phyloP scores from a whole-genome alignment of 495 filamentous ascomycete species.

The Penicillium parvum region DNA sequence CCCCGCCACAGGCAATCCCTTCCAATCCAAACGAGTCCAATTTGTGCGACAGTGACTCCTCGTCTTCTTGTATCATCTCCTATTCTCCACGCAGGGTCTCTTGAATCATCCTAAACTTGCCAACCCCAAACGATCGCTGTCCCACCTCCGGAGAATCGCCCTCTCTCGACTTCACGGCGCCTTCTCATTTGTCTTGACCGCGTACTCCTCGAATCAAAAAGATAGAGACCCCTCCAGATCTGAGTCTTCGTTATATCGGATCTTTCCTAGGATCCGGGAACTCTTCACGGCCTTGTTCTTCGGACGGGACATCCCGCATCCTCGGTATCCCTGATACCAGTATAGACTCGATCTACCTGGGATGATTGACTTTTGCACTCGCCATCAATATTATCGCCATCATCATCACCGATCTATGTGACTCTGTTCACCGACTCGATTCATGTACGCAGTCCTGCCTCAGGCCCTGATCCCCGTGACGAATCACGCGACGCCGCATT shows the following conservation, averaged over 20 bases:
- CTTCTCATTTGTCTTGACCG: conserved; percentile 15
- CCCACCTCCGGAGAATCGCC: conserved; percentile 22
- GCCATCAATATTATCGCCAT: neutral
- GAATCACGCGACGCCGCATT: conserved; percentile 23
- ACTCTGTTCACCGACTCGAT: neutral
- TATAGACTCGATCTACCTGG: too few relatives aligned
- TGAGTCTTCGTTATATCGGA: conserved; percentile 10
- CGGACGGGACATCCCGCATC: conserved; percentile 8
- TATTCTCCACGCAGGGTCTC: conserved; percentile 19
- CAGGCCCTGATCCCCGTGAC: conserved; percentile 24
- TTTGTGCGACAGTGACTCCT: conserved; percentile 21
- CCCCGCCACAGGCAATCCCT: too few relatives aligned
- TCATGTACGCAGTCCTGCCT: too few relatives aligned
- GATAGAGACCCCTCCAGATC: conserved; percentile 10
- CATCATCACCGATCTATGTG: neutral
- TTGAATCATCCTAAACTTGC: conserved; percentile 11
- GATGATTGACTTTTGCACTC: too few relatives aligned
- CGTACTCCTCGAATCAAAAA: conserved; percentile 17
- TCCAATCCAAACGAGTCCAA: conserved; percentile 10
- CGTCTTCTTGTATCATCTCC: conserved; percentile 2
- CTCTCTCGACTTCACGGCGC: conserved; percentile 5
- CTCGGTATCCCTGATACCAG: too few relatives aligned
- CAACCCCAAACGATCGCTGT: conserved; percentile 23
- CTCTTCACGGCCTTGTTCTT: neutral
- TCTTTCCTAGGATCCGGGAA: conserved; percentile 2